phyloP scores from a whole-genome alignment of 495 filamentous ascomycete species.

The Penicillium daleae region DNA sequence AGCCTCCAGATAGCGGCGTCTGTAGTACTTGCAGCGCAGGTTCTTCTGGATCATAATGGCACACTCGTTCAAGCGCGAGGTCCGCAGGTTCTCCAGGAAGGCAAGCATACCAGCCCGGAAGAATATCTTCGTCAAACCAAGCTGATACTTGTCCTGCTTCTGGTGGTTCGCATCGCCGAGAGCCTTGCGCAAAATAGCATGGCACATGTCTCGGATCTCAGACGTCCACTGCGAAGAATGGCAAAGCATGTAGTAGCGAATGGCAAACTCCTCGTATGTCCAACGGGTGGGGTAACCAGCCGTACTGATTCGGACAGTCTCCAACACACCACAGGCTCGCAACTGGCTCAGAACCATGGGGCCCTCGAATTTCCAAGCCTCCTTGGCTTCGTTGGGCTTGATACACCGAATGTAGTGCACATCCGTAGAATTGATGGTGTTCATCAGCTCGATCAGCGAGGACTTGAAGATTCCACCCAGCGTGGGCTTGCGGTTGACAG shows the following conservation, averaged over 20 bases:
- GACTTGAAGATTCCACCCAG: conserved; percentile 98
- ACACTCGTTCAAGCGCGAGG: conserved; percentile 86
- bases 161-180: conserved; percentile 78
- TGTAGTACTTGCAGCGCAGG: conserved; percentile 90
- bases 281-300: conserved; percentile 97
- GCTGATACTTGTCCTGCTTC: conserved; percentile 91
- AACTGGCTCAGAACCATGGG: conserved; percentile 99
- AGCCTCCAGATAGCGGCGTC: conserved; percentile 87
- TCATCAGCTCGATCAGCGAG: conserved; percentile 96
- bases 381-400: conserved; percentile 98
- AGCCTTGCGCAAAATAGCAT: conserved; percentile 88
- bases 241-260: conserved; percentile 98
- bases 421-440: conserved; percentile 95
- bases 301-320: conserved; percentile 97
- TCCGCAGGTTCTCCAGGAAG: conserved; percentile 92
- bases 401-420: conserved; percentile 99
- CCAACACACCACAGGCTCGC: conserved; percentile 96
- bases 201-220: conserved; percentile 90
- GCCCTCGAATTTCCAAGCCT: conserved; percentile 96
- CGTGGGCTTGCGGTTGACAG: conserved; percentile 93
- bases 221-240: conserved; percentile 89
- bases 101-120: conserved; percentile 99
- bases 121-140: conserved; percentile 97
- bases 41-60: conserved; percentile 99
- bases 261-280: conserved; percentile 98